Evolutionary conservation across 192 early-diverging fungal species (phyloP).

Genomic region (Haplosporangium gracile): DNA sequence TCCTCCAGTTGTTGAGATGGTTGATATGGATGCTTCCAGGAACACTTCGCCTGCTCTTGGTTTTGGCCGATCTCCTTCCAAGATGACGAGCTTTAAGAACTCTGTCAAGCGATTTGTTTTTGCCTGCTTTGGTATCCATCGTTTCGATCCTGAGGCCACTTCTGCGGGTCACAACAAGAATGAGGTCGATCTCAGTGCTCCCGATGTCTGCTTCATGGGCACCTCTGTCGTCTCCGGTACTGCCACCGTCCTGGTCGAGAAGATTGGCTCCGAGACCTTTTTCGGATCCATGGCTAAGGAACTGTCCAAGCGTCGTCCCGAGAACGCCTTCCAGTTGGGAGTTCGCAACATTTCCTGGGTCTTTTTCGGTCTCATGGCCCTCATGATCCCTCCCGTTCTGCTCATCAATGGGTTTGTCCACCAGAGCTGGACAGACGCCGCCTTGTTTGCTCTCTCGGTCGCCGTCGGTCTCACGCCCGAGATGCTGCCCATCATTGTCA

Average conservation of each 20-base stretch:
- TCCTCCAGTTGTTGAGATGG: neutral
- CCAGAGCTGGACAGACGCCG: constrained; percentile 51
- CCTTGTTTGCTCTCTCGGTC: constrained; percentile 62
- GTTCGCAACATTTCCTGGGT: constrained; percentile 62
- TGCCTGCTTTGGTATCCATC: constrained; percentile 41
- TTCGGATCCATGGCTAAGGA: constrained; percentile 60
- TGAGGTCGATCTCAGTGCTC: constrained; percentile 39
- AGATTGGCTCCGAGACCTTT: constrained; percentile 60
- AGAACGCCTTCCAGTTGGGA: constrained; percentile 62
- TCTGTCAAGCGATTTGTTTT: constrained; percentile 18
- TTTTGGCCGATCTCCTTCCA: neutral
- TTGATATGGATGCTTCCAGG: neutral
- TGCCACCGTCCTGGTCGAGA: constrained; percentile 61
- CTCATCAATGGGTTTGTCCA: constrained; percentile 58
- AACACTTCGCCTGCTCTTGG: neutral
- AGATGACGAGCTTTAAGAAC: constrained; percentile 6
- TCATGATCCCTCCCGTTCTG: constrained; percentile 63
- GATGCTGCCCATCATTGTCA: constrained; percentile 69
- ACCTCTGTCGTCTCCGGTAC: constrained; percentile 63
- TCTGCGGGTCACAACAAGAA: neutral
- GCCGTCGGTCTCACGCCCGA: constrained; percentile 67
- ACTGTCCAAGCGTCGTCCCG: constrained; percentile 30
- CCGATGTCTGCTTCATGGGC: constrained; percentile 58
- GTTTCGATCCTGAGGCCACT: constrained; percentile 22
- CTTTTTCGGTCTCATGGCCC: constrained; percentile 57